Evolutionary conservation across 1,284 basidiomycete genomes (phyloP), one percentile per base, ranked within the genome.

Genomic region (Stereum hirsutum): DNA sequence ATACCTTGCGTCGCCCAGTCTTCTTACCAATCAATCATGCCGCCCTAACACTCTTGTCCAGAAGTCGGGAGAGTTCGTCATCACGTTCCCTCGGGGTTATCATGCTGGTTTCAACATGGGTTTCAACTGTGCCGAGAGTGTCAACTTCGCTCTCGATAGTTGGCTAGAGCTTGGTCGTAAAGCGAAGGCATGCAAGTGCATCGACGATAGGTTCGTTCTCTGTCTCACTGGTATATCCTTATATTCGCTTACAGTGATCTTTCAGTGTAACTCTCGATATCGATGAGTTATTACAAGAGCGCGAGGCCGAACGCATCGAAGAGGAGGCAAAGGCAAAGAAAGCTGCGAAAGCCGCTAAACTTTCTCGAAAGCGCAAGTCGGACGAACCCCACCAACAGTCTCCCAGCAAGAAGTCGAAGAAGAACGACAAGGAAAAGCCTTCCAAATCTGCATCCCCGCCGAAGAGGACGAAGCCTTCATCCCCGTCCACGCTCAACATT

Each of bases 101-200:
- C 94, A 97, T 59, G 89, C 92, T 0, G 95, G 95, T 14, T 98
- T 96, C 72, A 99, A 99, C 58, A 69, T 98, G 30, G 96, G 95
- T 12, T 83, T 96, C 60, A 99, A 99, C 58, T 98, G 95, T 56
- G 95, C 95, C 2, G 96, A 99, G 64, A 92, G 88, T 51, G 91
- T 97, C 55, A 99, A 99, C 61, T 99, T 99, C 62, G 96, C 96
- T 0, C 72, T 98, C 21, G 89, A 97, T 17, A 89, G 84, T 46
- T 99, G 95, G 95, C 64, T 98, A 7, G 90, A 95, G 41, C 66
- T 95, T 19, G 95, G 93, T 4, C 70, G 83, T 47, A 78, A 74
- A 49, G 92, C 89, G 1, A 84, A 87, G 54, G 80, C 75, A 2
- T 97, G 93, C 57, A 66, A 80, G 49, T 97, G 93, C 55, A 75